Base-by-base conservation (phyloP, 768 basidiomycete species). In the Cystofilobasidium bisporidii region DNA sequence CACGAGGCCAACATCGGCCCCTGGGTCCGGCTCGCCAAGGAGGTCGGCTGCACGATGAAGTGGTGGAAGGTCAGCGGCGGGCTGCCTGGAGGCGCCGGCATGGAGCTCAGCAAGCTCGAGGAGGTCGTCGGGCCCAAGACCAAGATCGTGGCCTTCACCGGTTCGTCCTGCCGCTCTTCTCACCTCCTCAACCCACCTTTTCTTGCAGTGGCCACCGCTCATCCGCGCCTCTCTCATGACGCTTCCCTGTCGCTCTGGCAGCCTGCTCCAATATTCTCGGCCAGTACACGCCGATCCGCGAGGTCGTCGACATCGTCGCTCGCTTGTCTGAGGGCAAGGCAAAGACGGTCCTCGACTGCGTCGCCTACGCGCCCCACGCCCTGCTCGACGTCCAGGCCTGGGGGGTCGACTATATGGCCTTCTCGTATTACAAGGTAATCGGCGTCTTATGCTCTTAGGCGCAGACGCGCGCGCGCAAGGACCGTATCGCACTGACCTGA, bases 371-470 rank as follows among this genome's bases (percentile, higher is more conserved):
- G 5, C 87, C 87, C 0, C 87, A 89, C 73, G 79, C 86, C 18
- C 76, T 78, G 64, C 83, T 89, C 36, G 84, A 89, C 71, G 87
- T 88, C 20, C 82, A 80, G 67, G 83, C 81, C 58, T 89, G 87
- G 88, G 87, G 88, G 63, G 80, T 88, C 41, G 87, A 91, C 71
- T 88, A 83, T 73, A 82, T 81, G 58, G 83, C 83, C 61, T 85
- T 88, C 74, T 83, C 87, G 0, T 81, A 85, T 72, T 89, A 89
- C 79, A 90, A n/a, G n/a, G 89, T 83, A 88, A n/a, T n/a, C n/a
- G n/a, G n/a, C n/a, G n/a, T n/a, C n/a, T n/a, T n/a, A n/a, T n/a
- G n/a, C n/a, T n/a, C n/a, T n/a, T n/a, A n/a, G n/a, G n/a, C n/a
- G n/a, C n/a, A n/a, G n/a, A n/a, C n/a, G n/a, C n/a, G n/a, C n/a